Base-by-base conservation (phyloP, 73 alveolate genomes). In the Breviolum minutum region DNA sequence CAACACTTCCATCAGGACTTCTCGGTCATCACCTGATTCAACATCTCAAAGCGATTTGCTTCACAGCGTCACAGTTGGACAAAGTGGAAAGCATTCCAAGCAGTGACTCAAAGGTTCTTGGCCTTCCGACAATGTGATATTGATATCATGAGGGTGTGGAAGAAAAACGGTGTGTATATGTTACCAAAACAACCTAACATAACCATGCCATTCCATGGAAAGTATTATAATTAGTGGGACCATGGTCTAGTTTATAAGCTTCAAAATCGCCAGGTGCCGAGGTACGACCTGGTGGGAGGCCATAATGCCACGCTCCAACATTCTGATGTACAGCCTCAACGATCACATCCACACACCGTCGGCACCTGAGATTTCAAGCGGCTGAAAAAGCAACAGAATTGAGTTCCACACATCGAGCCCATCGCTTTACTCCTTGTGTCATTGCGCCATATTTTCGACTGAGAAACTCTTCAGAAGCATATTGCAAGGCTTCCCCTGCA, bases 401-500 rank as follows among this genome's bases (percentile, higher is more conserved):
- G 54, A 40, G 54, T 40, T 40, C 54, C 3, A 40, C 3, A 40
- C 5, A 40, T 40, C 54, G 54, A 40, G 54, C 54, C 54, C 54
- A 40, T 40, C 54, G 54, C 54, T 40, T 40, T 40, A 40, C 54
- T 40, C 54, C 5, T 40, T 0, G 54, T 40, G 54, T 40, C 54
- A 40, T 40, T 40, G 0, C 54, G 54, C 54, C 54, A 40, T 40
- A 40, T 40, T 40, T 40, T 48, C 63, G n/a, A 6, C 96, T 40
- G 12, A 79, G 96, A 54, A 89, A 60, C 73, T 24, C 97, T 17
- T 68, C 62, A 16, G 88, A 8, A 6, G 97, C 97, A 17, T 54
- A 60, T 19, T 73, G 97, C 87, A 91, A 81, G 29, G 97, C 97
- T 63, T 91, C 88, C 70, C 79, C 97, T 8, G 97, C 84, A 24